Evolutionary conservation across 2,329 filamentous ascomycete genomes (phyloP).

Genomic region (Tolypocladium ophioglossoides): DNA sequence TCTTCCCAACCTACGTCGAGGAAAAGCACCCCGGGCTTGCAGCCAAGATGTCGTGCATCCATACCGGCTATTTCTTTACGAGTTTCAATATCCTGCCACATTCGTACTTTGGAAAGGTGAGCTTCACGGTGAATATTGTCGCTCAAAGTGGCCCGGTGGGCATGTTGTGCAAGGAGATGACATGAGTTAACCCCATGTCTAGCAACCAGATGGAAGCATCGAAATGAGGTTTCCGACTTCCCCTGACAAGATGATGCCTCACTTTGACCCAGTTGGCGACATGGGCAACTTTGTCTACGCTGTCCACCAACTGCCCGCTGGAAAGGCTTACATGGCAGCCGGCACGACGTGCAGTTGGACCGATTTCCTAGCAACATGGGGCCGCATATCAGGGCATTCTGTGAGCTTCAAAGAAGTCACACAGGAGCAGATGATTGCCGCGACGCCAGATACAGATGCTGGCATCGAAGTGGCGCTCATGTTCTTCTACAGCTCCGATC

Average conservation of each 20-base stretch:
- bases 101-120: conserved; percentile 35
- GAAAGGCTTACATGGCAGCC: conserved; percentile 37
- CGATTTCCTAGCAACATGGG: conserved; percentile 34
- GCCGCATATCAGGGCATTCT: conserved; percentile 19
- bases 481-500: conserved; percentile 34
- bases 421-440: conserved; percentile 27
- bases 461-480: conserved; percentile 34
- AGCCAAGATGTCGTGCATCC: conserved; percentile 39
- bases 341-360: conserved; percentile 34
- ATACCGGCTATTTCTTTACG: conserved; percentile 37
- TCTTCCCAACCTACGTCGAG: conserved; percentile 34
- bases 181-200: background rate
- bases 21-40: conserved; percentile 31
- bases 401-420: conserved; percentile 28
- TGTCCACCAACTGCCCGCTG: conserved; percentile 36
- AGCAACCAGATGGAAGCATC: conserved; percentile 29
- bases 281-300: conserved; percentile 37
- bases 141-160: too few species aligned
- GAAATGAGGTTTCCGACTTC: conserved; percentile 36
- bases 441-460: conserved; percentile 25
- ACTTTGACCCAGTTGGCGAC: conserved; percentile 35
- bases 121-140: conserved; percentile 1
- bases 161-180: background rate
- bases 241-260: conserved; percentile 27
- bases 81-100: conserved; percentile 35